Percentiles rank a stretch among this genome's conserved stretches.
Evolutionary conservation across 2,329 filamentous ascomycete species (phyloP).

Genomic region (Colletotrichum sp.): DNA sequence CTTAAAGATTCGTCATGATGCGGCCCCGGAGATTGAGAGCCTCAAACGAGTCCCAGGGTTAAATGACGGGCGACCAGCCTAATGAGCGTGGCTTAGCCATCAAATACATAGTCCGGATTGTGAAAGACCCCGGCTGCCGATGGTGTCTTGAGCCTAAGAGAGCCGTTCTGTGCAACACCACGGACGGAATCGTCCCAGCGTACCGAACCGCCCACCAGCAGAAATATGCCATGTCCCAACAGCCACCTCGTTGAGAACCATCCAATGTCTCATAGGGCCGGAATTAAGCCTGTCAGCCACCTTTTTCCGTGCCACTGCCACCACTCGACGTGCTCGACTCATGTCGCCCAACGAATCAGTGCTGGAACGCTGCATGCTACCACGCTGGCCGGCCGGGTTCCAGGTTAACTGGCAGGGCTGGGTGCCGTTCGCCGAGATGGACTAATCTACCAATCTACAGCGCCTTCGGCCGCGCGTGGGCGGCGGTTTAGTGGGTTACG

Average conservation of each 20-base stretch:
- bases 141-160: background rate
- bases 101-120: background rate
- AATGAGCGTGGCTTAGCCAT: background rate
- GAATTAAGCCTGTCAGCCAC: background rate
- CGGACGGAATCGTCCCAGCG: background rate
- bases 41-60: background rate
- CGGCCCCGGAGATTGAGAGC: background rate
- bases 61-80: background rate
- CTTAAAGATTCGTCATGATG: background rate
- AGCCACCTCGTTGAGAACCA: background rate
- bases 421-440: background rate
- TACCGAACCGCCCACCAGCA: background rate
- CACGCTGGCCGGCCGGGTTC: background rate
- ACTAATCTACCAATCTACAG: constrained; percentile 15
- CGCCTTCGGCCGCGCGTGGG: background rate
- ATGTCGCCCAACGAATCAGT: background rate
- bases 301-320: background rate
- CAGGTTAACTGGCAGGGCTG: background rate
- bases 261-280: background rate
- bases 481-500: background rate
- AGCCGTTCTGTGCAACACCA: background rate
- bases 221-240: background rate
- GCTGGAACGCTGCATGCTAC: background rate
- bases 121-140: background rate
- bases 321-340: background rate